Evolutionary conservation across 208 protist genomes (phyloP).

Genomic region (Trypanosoma cruzi): DNA sequence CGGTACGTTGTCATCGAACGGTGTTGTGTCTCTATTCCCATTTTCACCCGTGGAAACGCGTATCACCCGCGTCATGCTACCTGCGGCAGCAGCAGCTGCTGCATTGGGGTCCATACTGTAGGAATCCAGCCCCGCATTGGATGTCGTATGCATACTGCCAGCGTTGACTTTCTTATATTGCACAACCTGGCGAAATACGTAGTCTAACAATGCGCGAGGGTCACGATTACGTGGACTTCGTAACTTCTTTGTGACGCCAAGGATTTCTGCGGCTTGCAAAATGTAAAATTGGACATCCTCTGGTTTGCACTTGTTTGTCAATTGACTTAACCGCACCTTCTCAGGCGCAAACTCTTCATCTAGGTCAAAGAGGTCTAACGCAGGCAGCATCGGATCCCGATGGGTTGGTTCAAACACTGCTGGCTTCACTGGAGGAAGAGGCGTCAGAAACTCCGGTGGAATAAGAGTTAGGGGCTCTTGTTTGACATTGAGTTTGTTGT

Average conservation of each 20-base stretch:
- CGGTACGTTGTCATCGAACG: slow-evolving; percentile 80
- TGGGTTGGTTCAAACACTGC: slow-evolving; percentile 95
- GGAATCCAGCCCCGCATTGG: slow-evolving; percentile 1
- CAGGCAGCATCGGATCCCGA: slow-evolving; percentile 88
- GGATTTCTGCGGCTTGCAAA: slow-evolving; percentile 91
- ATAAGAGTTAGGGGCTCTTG: slow-evolving; percentile 96
- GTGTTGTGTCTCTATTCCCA: slow-evolving; percentile 61
- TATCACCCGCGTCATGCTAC: slow-evolving; percentile 83
- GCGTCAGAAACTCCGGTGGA: slow-evolving; percentile 95
- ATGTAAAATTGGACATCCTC: slow-evolving; percentile 96
- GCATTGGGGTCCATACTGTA: slow-evolving; percentile 31
- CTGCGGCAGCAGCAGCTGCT: slow-evolving; percentile 49
- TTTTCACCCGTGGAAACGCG: slow-evolving; percentile 53
- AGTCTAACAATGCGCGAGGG: slow-evolving; percentile 90
- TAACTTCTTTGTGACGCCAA: slow-evolving; percentile 94
- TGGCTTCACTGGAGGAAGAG: slow-evolving; percentile 94
- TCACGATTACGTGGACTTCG: slow-evolving; percentile 89
- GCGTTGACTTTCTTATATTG: slow-evolving; percentile 91
- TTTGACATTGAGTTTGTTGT: slow-evolving; percentile 93
- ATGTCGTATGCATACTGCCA: slow-evolving; percentile 1
- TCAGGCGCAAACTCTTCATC: slow-evolving; percentile 97
- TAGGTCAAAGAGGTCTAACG: slow-evolving; percentile 96
- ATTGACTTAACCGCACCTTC: slow-evolving; percentile 92
- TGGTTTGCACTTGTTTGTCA: slow-evolving; percentile 96
- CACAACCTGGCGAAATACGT: slow-evolving; percentile 93